phyloP scores from a whole-genome alignment of 2,329 filamentous ascomycete genomes.

The Spiromastix sp. region DNA sequence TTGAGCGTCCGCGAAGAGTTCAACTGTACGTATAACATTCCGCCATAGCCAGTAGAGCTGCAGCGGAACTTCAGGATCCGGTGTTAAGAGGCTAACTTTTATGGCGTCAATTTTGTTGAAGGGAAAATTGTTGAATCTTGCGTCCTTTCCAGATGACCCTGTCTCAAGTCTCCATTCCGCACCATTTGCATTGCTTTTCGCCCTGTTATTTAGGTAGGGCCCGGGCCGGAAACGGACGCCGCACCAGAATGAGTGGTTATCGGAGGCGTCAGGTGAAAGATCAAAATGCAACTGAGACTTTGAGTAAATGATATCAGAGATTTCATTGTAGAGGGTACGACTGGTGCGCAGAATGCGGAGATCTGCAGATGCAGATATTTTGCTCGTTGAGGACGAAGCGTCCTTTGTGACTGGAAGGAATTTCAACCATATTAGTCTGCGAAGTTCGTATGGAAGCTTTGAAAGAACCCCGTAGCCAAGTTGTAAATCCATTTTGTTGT shows the following conservation, averaged over 20 bases:
- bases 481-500: neutral
- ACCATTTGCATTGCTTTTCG: neutral
- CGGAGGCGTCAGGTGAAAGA: neutral
- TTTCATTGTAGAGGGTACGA: constrained; percentile 6
- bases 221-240: constrained; percentile 1
- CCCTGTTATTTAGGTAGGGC: neutral
- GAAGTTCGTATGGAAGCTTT: constrained; percentile 8
- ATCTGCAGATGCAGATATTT: constrained; percentile 2
- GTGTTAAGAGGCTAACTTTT: constrained; percentile 5
- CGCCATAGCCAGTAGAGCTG: constrained; percentile 6
- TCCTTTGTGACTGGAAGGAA: constrained; percentile 6
- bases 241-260: neutral
- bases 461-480: constrained; percentile 4
- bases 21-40: constrained; percentile 3
- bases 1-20: constrained; percentile 1
- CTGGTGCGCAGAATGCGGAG: constrained; percentile 4
- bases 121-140: constrained; percentile 5
- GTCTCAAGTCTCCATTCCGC: neutral
- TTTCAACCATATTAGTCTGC: constrained; percentile 7
- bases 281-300: constrained; percentile 5
- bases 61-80: neutral
- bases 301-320: constrained; percentile 6
- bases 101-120: constrained; percentile 6
- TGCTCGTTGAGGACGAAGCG: neutral
- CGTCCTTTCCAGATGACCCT: neutral